Evolutionary conservation across 441 rosid genomes (phyloP).

Genomic region (Bruguiera hainesii): DNA sequence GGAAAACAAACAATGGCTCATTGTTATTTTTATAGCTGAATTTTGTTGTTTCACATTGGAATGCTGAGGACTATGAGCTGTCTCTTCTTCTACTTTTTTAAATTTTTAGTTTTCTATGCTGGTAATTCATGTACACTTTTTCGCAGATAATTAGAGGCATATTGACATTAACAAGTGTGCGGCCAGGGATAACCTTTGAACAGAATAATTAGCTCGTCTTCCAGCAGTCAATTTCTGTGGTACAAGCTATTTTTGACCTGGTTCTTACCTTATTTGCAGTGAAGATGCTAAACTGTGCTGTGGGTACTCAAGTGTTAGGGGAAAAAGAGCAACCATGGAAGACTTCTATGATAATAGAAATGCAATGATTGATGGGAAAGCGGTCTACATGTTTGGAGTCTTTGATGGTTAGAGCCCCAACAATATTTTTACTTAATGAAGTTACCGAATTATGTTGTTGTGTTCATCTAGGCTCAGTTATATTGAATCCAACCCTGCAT

Average conservation of each 20-base stretch:
- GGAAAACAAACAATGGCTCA: background rate
- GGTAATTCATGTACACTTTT: background rate
- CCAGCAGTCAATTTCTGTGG: background rate
- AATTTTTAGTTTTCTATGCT: no score
- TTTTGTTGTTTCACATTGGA: no score
- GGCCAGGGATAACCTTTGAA: background rate
- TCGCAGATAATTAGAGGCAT: background rate
- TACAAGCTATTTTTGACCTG: background rate
- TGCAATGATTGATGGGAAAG: slow-evolving; percentile 63
- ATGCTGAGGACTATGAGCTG: background rate
- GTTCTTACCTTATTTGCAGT: slow-evolving; percentile 45
- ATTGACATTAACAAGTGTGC: background rate
- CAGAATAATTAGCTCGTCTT: background rate
- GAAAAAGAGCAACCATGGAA: slow-evolving; percentile 96
- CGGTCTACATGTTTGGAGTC: slow-evolving; percentile 88
- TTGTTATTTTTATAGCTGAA: no score
- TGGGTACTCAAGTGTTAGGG: slow-evolving; percentile 93
- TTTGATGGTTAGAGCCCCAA: slow-evolving; percentile 74
- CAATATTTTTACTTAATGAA: background rate
- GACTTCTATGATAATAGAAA: slow-evolving; percentile 82
- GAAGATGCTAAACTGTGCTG: slow-evolving; percentile 86
- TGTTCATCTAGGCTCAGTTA: background rate
- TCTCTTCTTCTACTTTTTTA: background rate
- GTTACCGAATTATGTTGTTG: background rate
- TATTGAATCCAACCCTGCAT: background rate